These are phyloP conservation scores for Leptographium procerum DNA, from an alignment of 2,329 filamentous ascomycete species.

Conservation along the genomic window DNA sequence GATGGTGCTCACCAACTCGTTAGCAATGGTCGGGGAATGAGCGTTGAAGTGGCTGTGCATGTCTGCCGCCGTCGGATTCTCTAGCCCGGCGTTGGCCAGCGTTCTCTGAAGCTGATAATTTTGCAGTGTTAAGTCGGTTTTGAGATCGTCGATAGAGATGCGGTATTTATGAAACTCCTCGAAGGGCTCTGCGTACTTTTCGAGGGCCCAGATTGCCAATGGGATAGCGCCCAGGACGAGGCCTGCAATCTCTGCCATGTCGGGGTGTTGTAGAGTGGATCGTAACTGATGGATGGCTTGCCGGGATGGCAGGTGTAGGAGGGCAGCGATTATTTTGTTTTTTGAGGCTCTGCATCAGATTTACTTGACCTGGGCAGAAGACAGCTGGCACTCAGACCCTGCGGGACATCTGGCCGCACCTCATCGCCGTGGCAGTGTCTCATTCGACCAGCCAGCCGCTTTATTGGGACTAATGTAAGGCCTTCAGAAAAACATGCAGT, in stretches of 20 bases:
- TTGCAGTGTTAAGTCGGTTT: background rate
- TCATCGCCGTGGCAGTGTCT: background rate
- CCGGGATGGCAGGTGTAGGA: background rate
- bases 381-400: no score
- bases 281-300: background rate
- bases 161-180: background rate
- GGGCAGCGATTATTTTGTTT: background rate
- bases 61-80: background rate
- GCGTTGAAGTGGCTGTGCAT: background rate
- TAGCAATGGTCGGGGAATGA: background rate
- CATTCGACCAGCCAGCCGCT: background rate
- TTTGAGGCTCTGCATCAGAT: background rate
- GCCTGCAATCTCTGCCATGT: background rate
- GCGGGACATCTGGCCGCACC: no score
- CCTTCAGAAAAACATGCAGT: background rate
- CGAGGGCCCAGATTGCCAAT: background rate
- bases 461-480: background rate
- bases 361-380: background rate
- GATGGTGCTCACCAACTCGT: background rate
- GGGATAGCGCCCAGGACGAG: background rate
- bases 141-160: background rate
- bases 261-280: background rate
- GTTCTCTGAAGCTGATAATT: background rate
- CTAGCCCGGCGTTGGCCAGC: background rate
- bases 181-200: background rate